phyloP scores from a whole-genome alignment of 164 flowering plant genomes.

The Vitis riparia region DNA sequence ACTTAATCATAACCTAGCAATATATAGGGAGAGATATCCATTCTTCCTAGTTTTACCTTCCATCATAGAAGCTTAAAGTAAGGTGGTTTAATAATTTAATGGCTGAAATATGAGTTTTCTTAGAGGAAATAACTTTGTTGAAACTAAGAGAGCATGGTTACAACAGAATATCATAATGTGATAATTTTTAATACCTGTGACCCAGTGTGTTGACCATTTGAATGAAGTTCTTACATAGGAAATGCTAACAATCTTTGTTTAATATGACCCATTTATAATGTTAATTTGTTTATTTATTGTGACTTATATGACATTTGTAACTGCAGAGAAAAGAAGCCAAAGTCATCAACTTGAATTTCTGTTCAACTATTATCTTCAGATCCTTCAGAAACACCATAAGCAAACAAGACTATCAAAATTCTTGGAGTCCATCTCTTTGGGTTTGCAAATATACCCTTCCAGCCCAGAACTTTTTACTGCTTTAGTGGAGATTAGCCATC shows the following conservation, averaged over 20 bases:
- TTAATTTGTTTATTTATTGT: not conserved
- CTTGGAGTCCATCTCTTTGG: conserved; percentile 58
- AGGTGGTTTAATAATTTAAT: not conserved
- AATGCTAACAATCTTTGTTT: not conserved
- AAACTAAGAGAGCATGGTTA: no score
- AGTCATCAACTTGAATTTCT: conserved; percentile 77
- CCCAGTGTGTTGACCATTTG: no score
- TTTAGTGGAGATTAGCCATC: conserved; percentile 57
- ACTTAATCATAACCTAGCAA: no score
- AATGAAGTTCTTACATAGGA: not conserved
- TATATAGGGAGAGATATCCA: not conserved
- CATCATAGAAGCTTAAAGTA: not conserved
- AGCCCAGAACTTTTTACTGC: conserved; percentile 55
- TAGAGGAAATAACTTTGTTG: no score
- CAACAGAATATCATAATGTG: no score
- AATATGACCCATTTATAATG: not conserved
- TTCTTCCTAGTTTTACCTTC: not conserved
- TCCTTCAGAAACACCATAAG: conserved; percentile 54
- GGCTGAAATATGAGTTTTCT: not conserved
- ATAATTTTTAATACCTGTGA: no score
- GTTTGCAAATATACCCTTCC: conserved; percentile 78
- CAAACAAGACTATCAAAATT: conserved; percentile 40
- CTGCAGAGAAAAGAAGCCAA: conserved; percentile 73
- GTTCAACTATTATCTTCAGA: conserved; percentile 50
- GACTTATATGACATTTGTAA: conserved; percentile 1